A percentile compares a stretch with the other conserved stretches of the same genome.
Evolutionary conservation across 164 flowering plant species (phyloP).

Genomic region (Magnolia sinica): DNA sequence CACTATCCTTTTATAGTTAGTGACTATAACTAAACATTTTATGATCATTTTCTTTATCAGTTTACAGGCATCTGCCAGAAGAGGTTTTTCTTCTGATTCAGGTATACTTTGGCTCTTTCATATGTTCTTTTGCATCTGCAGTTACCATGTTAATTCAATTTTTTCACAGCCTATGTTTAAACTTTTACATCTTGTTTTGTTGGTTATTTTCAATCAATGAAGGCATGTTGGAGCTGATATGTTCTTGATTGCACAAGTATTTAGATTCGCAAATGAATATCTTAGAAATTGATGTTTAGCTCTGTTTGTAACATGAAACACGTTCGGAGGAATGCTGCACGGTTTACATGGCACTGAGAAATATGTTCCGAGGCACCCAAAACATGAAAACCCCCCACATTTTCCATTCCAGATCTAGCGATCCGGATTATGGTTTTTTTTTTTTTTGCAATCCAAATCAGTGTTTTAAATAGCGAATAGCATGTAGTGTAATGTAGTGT

Average conservation of each 20-base stretch:
- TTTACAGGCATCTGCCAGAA: slow-evolving; percentile 20
- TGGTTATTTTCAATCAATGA: not conserved
- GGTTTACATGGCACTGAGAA: no score
- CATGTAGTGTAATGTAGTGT: no score
- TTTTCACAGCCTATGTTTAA: not conserved
- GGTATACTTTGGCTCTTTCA: slow-evolving; percentile 31
- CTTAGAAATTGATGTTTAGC: not conserved
- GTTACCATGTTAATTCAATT: not conserved
- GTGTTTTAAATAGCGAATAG: no score
- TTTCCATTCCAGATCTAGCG: no score
- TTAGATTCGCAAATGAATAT: not conserved
- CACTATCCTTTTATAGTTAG: not conserved
- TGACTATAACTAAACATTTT: not conserved
- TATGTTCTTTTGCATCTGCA: not conserved
- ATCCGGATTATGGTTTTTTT: no score
- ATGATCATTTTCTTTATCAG: slow-evolving; percentile 27
- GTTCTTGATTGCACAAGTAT: no score
- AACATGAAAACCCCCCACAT: no score
- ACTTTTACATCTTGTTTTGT: not conserved
- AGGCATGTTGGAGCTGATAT: not conserved
- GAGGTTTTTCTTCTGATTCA: slow-evolving; percentile 54
- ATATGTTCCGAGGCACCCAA: no score
- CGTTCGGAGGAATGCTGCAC: no score
- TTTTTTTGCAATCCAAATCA: no score
- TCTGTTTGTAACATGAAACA: no score